These are phyloP conservation scores for Daedalea quercina DNA, from an alignment of 768 basidiomycete species.

Conservation along the genomic window DNA sequence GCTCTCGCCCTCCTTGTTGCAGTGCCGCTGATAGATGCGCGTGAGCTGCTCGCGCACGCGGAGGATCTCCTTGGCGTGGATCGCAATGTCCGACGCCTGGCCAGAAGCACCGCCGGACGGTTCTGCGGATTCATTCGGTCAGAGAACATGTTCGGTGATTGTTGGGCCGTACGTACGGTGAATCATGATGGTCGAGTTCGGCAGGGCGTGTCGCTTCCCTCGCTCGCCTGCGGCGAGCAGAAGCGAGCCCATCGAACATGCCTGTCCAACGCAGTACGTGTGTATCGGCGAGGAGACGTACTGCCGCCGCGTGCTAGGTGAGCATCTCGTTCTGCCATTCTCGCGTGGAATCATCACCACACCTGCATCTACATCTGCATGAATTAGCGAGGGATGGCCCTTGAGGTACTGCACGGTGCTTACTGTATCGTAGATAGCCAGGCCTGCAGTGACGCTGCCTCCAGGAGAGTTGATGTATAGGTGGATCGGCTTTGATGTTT, in stretches of 20 bases:
- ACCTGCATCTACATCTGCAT: constrained; percentile 61
- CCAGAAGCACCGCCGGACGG: constrained; percentile 95
- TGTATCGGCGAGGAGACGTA: constrained; percentile 94
- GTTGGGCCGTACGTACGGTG: constrained; percentile 58
- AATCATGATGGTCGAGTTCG: constrained; percentile 96
- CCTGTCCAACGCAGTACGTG: constrained; percentile 93
- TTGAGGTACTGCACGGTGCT: constrained; percentile 16
- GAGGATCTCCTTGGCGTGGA: constrained; percentile 93
- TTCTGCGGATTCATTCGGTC: constrained; percentile 43
- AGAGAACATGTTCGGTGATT: not conserved
- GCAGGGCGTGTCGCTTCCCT: constrained; percentile 87
- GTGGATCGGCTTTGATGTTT: constrained; percentile 90
- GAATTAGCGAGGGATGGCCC: not conserved
- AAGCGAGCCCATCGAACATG: constrained; percentile 94
- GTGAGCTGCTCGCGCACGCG: constrained; percentile 81
- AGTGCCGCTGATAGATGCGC: constrained; percentile 85
- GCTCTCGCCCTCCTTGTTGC: constrained; percentile 58
- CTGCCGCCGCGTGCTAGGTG: constrained; percentile 19
- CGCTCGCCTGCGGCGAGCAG: constrained; percentile 85
- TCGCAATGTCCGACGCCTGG: constrained; percentile 95
- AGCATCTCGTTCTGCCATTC: not conserved
- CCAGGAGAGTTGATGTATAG: constrained; percentile 97
- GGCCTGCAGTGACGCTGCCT: constrained; percentile 90
- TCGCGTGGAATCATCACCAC: constrained; percentile 14
- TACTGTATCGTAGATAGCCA: constrained; percentile 98